Conservation (phyloP, 1,139 yeast species). For the Sugiyamaella neomexicana region DNA sequence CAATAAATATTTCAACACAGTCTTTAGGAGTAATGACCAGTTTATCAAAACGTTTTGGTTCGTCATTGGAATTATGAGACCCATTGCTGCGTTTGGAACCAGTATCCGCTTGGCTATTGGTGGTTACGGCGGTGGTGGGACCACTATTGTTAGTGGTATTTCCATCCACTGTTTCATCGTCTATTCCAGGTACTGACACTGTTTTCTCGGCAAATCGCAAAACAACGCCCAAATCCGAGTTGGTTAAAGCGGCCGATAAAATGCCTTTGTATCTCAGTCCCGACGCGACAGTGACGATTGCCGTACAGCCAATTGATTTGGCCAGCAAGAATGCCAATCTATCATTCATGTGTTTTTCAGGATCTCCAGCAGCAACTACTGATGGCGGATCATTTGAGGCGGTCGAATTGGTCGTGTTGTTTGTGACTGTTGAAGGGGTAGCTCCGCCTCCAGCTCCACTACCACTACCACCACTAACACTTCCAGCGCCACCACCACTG, state of each 20-base stretch:
- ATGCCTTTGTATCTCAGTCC: conserved; percentile 66
- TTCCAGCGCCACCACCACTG: not conserved
- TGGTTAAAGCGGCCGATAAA: conserved; percentile 49
- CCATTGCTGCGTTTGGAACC: conserved; percentile 29
- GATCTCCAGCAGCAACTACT: conserved; percentile 7
- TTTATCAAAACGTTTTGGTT: conserved; percentile 46
- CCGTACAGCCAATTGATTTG: conserved; percentile 57
- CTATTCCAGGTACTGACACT: conserved; percentile 42
- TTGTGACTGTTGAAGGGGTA: not conserved
- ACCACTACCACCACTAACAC: not conserved
- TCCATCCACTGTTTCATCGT: conserved; percentile 35
- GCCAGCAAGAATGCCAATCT: conserved; percentile 52
- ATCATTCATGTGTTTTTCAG: conserved; percentile 45
- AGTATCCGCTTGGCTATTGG: conserved; percentile 4
- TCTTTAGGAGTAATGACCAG: conserved; percentile 60
- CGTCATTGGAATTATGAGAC: conserved; percentile 30
- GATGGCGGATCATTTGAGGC: not conserved
- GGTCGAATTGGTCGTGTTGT: not conserved
- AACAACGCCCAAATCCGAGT: conserved; percentile 51
- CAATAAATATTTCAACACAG: conserved; percentile 59
- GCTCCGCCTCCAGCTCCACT: not conserved
- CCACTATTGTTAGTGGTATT: not conserved
- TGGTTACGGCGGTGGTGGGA: not conserved
- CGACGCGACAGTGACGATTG: conserved; percentile 59
- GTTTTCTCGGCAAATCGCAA: conserved; percentile 53